Percentiles rank a stretch among this genome's conserved stretches.
Evolutionary conservation across 768 basidiomycete species (phyloP).

Genomic region (Nidularia pulvinata): DNA sequence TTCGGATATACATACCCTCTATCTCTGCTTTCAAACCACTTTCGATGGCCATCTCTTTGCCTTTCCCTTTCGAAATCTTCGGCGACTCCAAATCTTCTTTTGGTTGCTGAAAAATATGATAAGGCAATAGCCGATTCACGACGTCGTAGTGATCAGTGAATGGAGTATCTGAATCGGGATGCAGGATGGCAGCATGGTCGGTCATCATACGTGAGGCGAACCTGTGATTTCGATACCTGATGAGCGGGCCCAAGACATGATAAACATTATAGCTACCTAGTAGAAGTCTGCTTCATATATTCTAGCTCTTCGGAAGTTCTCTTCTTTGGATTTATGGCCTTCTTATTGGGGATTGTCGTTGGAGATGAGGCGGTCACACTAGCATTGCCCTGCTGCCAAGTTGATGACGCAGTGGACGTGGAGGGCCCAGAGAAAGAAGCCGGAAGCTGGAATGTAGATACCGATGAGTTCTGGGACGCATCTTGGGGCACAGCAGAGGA

Average conservation of each 20-base stretch:
- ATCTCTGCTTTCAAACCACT: conserved; percentile 46
- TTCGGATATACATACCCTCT: conserved; percentile 34
- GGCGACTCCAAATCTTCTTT: conserved; percentile 52
- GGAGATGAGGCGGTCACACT: conserved; percentile 4
- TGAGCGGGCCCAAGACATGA: neutral
- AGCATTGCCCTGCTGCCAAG: conserved; percentile 18
- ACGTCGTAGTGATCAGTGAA: conserved; percentile 64
- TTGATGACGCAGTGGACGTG: conserved; percentile 21
- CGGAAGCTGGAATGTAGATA: conserved; percentile 15
- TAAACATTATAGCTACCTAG: conserved; percentile 36
- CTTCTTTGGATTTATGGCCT: conserved; percentile 24
- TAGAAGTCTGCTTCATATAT: conserved; percentile 41
- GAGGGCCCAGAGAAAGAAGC: conserved; percentile 12
- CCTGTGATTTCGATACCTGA: conserved; percentile 26
- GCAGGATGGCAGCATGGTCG: conserved; percentile 61
- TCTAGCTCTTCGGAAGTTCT: conserved; percentile 52
- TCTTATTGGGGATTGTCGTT: conserved; percentile 12
- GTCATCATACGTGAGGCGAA: conserved; percentile 52
- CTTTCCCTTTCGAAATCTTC: conserved; percentile 54
- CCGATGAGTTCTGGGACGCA: conserved; percentile 9
- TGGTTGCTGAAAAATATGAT: conserved; percentile 80
- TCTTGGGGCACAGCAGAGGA: conserved; percentile 11
- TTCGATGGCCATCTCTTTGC: conserved; percentile 58
- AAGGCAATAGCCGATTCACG: conserved; percentile 73
- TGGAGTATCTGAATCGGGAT: conserved; percentile 71